Base-by-base conservation (phyloP, 140 eudicot species). In the Bidens hawaiensis region DNA sequence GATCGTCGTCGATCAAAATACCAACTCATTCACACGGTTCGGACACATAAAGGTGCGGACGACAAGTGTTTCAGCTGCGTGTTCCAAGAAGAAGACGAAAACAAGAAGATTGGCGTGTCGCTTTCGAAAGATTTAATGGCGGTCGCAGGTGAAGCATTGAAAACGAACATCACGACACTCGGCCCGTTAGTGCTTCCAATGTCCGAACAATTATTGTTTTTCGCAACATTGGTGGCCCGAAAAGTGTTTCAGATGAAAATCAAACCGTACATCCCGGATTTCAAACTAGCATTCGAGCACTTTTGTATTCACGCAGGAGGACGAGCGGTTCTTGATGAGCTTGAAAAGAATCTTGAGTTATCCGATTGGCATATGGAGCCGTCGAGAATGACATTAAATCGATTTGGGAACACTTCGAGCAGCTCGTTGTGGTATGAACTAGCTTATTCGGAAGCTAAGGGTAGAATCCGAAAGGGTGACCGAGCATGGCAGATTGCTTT, bases 141-240 rank as follows among this genome's bases (percentile, higher is more conserved):
- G 4, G 93, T 87, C 0, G 95, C 95, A 0, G 95, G 95, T 4
- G 95, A 87, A 57, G 94, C 95, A 41, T 26, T 87, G 12, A 87
- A 84, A 41, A 83, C 94, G 0, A 87, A 87, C 64, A 87, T 87
- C 68, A 87, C 94, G 0, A 87, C 95, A 0, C 78, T 87, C 1
- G 95, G 95, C 3, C 95, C 95, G 10, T 19, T 87, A n/a, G 93
- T 87, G 26, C 95, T 87, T 16, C 95, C 95, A 1, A 84, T 87
- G 95, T 87, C 95, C 0, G 94, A 87, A 24, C 95, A 87, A 24
- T 66, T 87, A 3, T 49, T 87, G 33, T 87, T 87, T 43, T 84
- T 87, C 33, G 75, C 76, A 0, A 81, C 95, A 0, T 40, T 87
- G 3, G 94, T 87, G 0, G 95, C 77, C 1, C 69, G 94, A 17